A percentile compares a stretch with the other conserved stretches of the same genome.
Evolutionary conservation across 164 flowering plant genomes (phyloP).

Genomic region (Dillenia suffruticosa): DNA sequence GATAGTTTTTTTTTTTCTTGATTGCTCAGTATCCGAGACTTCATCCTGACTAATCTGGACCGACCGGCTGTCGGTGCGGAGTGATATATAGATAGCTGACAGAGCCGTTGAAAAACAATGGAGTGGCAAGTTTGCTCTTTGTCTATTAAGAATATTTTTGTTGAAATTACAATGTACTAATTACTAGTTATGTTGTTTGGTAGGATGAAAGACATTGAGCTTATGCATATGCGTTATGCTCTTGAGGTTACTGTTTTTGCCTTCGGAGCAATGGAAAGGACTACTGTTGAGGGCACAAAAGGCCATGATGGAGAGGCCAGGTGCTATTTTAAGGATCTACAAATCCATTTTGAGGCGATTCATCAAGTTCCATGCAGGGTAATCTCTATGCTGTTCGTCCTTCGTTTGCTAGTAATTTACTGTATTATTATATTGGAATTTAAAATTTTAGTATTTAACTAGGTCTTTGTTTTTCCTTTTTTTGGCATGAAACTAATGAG

Average conservation of each 20-base stretch:
- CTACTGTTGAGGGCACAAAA: constrained; percentile 36
- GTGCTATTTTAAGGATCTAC: constrained; percentile 58
- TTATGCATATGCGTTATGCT: constrained; percentile 97
- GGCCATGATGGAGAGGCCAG: constrained; percentile 35
- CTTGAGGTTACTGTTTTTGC: constrained; percentile 80
- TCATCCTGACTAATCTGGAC: too few species aligned
- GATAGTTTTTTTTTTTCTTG: too few species aligned
- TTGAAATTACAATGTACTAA: too few species aligned
- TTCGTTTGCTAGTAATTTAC: not conserved
- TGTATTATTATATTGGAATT: not conserved
- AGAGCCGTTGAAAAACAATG: too few species aligned
- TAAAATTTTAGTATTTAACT: not conserved
- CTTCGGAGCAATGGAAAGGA: constrained; percentile 71
- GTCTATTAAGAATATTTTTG: too few species aligned
- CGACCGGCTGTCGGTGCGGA: too few species aligned
- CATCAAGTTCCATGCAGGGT: constrained; percentile 84
- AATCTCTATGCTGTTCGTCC: constrained; percentile 6
- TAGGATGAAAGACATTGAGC: constrained; percentile 95
- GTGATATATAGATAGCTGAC: too few species aligned
- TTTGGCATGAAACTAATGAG: too few species aligned
- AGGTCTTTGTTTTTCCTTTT: constrained; percentile 4
- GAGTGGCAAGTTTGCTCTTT: too few species aligned
- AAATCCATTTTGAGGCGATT: constrained; percentile 72
- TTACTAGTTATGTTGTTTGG: not conserved
- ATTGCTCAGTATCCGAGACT: too few species aligned